phyloP scores from a whole-genome alignment of 176 grass and related monocot genomes.

The Zizania latifolia region DNA sequence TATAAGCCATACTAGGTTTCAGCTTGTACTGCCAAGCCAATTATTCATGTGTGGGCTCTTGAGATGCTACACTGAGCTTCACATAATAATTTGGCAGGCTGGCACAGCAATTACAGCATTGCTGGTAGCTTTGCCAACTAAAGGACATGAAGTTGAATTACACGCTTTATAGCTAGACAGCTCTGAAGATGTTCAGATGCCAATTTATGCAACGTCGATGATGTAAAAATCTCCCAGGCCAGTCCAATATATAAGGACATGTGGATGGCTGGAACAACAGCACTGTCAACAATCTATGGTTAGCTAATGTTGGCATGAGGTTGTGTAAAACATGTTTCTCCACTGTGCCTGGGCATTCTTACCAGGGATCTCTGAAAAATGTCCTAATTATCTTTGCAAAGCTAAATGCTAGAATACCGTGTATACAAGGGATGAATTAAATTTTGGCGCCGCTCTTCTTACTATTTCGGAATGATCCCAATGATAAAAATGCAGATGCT shows the following conservation, averaged over 20 bases:
- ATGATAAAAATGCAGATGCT: too few species aligned
- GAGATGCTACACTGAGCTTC: not conserved
- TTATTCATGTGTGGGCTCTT: not conserved
- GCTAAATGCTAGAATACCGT: too few species aligned
- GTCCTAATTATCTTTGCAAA: too few species aligned
- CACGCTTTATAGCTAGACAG: not conserved
- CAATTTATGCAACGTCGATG: constrained; percentile 8
- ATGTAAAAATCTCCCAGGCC: not conserved
- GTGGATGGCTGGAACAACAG: not conserved
- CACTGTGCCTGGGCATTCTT: too few species aligned
- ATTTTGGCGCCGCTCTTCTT: too few species aligned
- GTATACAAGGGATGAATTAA: too few species aligned
- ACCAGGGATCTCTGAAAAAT: too few species aligned
- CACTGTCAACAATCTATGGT: not conserved
- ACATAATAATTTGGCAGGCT: not conserved
- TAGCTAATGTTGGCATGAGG: not conserved
- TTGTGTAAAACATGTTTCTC: not conserved
- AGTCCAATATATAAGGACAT: not conserved
- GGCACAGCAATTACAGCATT: constrained; percentile 9
- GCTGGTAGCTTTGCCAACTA: not conserved
- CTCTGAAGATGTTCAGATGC: not conserved
- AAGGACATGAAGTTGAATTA: not conserved
- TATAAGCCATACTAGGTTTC: not conserved
- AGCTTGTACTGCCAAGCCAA: not conserved
- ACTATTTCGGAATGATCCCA: too few species aligned